These are phyloP conservation scores for Solanum peruvianum DNA, from an alignment of 257 asterid genomes.

Conservation along the genomic window DNA sequence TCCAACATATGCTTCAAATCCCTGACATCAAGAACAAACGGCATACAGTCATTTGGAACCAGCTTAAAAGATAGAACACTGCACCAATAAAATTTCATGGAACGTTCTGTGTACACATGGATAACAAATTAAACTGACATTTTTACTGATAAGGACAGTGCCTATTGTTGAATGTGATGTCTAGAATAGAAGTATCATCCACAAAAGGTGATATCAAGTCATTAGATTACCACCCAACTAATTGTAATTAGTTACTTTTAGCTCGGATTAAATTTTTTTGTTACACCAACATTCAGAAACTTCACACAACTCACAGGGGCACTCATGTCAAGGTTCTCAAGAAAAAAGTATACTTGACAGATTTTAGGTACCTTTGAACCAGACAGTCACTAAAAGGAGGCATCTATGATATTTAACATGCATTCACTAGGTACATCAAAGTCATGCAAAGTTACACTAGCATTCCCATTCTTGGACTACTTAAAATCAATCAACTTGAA, in stretches of 20 bases:
- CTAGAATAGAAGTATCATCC: neutral
- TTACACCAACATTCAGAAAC: neutral
- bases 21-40: conserved; percentile 32
- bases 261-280: neutral
- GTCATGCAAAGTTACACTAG: neutral
- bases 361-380: neutral
- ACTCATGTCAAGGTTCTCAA: neutral
- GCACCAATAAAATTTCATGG: neutral
- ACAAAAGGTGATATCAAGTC: neutral
- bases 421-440: neutral
- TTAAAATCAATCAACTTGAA: neutral
- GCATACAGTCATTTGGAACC: neutral
- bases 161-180: neutral
- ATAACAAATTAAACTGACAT: neutral
- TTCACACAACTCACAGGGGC: neutral
- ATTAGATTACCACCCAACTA: neutral
- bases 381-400: neutral
- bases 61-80: neutral
- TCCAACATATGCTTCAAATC: conserved; percentile 89
- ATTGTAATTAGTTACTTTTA: neutral
- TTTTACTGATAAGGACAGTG: neutral
- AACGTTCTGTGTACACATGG: neutral
- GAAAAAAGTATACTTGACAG: neutral
- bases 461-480: neutral
- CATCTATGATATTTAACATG: neutral